These are phyloP conservation scores for Stephanodiscus triporus DNA, from an alignment of 108 stramenopile species.

Conservation along the genomic window DNA sequence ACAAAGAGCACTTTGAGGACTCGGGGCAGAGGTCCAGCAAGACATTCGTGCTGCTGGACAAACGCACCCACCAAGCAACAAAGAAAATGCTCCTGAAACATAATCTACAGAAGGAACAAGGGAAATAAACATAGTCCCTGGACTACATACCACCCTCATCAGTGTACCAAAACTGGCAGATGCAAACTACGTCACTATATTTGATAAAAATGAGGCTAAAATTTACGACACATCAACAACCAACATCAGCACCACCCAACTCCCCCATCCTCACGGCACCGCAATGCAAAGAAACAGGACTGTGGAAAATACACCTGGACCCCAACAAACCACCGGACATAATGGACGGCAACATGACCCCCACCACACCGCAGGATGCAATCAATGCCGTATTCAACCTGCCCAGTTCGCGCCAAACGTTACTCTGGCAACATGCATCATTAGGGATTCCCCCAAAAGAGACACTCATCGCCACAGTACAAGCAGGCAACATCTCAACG, in stretches of 20 bases:
- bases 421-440: no score
- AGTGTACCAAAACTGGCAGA: neutral
- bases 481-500: slow-evolving; percentile 1
- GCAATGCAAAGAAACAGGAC: no score
- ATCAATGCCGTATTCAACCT: no score
- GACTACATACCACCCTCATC: neutral
- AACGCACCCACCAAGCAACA: neutral
- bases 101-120: neutral
- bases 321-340: no score
- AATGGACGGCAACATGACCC: no score
- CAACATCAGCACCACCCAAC: neutral
- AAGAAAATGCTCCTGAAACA: neutral
- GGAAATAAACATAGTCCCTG: slow-evolving; percentile 1
- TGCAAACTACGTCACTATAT: neutral
- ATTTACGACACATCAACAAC: neutral
- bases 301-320: no score
- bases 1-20: neutral
- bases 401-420: no score
- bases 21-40: neutral
- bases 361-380: no score
- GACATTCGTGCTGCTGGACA: neutral
- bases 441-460: no score
- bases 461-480: no score
- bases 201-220: neutral
- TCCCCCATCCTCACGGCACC: no score